These are phyloP conservation scores for Botrytis medusae DNA, from an alignment of 2,329 filamentous ascomycete species.

Conservation along the genomic window DNA sequence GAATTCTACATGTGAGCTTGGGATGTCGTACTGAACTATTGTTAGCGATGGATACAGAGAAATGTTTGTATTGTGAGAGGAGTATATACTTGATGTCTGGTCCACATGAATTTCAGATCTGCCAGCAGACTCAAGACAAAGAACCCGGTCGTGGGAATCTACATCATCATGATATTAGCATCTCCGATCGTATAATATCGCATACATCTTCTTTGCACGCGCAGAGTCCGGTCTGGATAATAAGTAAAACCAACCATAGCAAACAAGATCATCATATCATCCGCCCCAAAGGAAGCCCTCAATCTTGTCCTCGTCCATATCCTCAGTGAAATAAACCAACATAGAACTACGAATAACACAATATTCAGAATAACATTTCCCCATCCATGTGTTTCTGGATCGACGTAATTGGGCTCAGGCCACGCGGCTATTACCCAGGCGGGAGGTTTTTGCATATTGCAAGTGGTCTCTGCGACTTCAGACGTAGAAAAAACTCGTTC, in stretches of 20 bases:
- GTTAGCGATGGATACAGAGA: not conserved
- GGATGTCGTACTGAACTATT: conserved; percentile 43
- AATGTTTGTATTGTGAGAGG: not conserved
- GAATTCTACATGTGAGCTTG: conserved; percentile 37
- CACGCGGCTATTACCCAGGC: conserved; percentile 27
- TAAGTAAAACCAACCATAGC: conserved; percentile 40
- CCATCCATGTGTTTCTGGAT: conserved; percentile 48
- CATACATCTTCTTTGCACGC: not conserved
- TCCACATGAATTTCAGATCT: conserved; percentile 42
- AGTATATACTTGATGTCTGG: conserved; percentile 38
- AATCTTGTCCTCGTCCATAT: conserved; percentile 48
- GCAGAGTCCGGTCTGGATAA: not conserved
- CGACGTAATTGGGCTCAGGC: conserved; percentile 48
- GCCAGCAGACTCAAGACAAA: conserved; percentile 41
- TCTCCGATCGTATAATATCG: not conserved
- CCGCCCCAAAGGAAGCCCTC: conserved; percentile 47
- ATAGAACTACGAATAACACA: conserved; percentile 43
- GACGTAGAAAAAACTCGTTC: not conserved
- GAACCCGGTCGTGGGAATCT: conserved; percentile 43
- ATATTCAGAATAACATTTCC: conserved; percentile 46
- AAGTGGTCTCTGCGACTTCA: not conserved
- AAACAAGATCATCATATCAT: conserved; percentile 48
- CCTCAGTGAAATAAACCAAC: conserved; percentile 46
- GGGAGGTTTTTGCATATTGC: conserved; percentile 32
- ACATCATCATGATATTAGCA: conserved; percentile 1